A percentile compares a stretch with the other conserved stretches of the same genome.
phyloP scores from a whole-genome alignment of 306 rosid genomes.

The Psophocarpus tetragonolobus region DNA sequence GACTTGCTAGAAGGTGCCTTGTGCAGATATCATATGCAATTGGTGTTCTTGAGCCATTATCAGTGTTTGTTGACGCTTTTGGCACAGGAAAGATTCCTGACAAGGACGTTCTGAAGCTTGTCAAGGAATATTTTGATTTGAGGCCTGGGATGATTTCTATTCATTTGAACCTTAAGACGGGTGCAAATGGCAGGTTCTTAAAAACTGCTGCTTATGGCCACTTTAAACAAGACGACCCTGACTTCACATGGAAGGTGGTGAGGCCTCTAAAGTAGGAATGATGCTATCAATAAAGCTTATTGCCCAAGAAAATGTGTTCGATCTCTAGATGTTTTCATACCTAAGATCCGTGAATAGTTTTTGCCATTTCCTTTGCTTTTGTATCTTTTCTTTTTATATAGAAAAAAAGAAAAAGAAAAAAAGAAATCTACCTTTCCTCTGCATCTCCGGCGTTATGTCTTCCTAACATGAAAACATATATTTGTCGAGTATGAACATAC shows the following conservation, averaged over 20 bases:
- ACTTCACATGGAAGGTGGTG: constrained; percentile 65
- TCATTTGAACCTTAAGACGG: constrained; percentile 55
- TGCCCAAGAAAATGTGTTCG: constrained; percentile 16
- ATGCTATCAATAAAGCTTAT: constrained; percentile 32
- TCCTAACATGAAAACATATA: background rate
- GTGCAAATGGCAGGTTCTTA: constrained; percentile 57
- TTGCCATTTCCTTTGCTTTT: background rate
- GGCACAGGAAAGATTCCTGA: constrained; percentile 61
- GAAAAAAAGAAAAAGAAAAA: background rate
- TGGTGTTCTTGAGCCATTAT: constrained; percentile 58
- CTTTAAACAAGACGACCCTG: constrained; percentile 57
- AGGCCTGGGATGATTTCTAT: constrained; percentile 66
- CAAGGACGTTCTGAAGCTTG: constrained; percentile 58
- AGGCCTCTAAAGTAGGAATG: constrained; percentile 51
- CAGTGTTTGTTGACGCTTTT: constrained; percentile 53
- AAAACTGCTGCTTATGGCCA: constrained; percentile 70
- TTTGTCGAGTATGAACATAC: background rate
- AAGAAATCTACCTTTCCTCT: background rate
- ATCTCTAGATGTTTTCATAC: constrained; percentile 4
- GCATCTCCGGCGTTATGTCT: background rate
- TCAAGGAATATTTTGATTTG: constrained; percentile 60
- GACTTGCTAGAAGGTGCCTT: constrained; percentile 60
- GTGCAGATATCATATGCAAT: constrained; percentile 68
- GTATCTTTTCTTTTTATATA: background rate
- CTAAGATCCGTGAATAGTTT: constrained; percentile 1